Percentiles rank a stretch among this genome's conserved stretches.
These are phyloP conservation scores for Ochetophila trinervis DNA, from an alignment of 306 rosid species.

Conservation along the genomic window DNA sequence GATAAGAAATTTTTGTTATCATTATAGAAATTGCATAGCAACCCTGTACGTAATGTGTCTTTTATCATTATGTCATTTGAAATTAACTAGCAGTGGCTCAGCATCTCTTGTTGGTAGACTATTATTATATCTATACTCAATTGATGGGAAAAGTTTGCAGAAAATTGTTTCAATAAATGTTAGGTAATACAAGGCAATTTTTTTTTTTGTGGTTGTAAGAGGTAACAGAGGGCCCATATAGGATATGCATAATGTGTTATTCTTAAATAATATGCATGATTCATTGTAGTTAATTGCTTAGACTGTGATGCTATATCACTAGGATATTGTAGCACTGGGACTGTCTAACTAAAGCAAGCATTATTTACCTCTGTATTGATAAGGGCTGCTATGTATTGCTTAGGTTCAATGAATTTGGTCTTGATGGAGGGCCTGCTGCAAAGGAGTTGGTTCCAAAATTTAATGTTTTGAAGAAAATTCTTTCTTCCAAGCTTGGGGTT, in stretches of 20 bases:
- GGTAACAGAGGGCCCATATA: too few species aligned
- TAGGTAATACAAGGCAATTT: too few species aligned
- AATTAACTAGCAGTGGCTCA: too few species aligned
- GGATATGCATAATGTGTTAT: too few species aligned
- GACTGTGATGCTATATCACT: too few species aligned
- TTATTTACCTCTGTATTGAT: constrained; percentile 8
- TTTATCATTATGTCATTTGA: too few species aligned
- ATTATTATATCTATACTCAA: neutral
- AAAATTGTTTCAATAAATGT: too few species aligned
- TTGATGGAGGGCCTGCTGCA: constrained; percentile 68
- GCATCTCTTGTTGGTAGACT: too few species aligned
- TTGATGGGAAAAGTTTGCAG: neutral
- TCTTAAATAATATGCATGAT: constrained; percentile 6
- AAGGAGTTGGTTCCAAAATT: constrained; percentile 69
- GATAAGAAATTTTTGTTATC: neutral
- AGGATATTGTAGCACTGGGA: neutral
- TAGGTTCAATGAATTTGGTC: constrained; percentile 82
- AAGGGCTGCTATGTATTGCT: constrained; percentile 6
- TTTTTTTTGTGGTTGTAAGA: too few species aligned
- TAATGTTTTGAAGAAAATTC: constrained; percentile 33
- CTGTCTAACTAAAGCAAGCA: neutral
- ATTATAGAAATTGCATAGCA: too few species aligned
- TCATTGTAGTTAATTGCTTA: neutral
- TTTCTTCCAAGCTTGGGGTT: constrained; percentile 55
- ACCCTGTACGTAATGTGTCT: too few species aligned